These are phyloP conservation scores for Sclerotinia trifoliorum DNA, from an alignment of 2,329 filamentous ascomycete genomes.

Conservation along the genomic window DNA sequence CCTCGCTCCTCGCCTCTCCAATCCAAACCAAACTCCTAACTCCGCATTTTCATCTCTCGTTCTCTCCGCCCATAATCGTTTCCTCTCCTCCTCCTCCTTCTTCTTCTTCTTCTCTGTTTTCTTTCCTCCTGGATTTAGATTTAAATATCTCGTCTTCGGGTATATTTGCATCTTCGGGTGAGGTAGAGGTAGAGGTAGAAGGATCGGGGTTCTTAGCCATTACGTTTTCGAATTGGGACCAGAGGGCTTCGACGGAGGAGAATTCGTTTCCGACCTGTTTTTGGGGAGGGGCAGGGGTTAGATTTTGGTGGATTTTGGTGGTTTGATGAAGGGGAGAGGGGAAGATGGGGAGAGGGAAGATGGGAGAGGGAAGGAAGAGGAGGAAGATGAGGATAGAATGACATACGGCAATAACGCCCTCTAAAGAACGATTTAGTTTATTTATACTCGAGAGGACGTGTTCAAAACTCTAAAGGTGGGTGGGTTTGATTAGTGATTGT, in stretches of 20 bases:
- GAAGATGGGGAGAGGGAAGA: too few relatives aligned
- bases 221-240: constrained; percentile 95
- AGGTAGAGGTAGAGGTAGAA: constrained; percentile 9
- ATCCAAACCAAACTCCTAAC: too few relatives aligned
- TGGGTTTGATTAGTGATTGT: not conserved
- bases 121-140: too few relatives aligned
- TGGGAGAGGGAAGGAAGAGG: too few relatives aligned
- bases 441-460: constrained; percentile 95
- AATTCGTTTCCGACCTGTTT: constrained; percentile 88
- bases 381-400: rapidly evolving
- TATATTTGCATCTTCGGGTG: constrained; percentile 36
- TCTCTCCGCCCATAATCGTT: constrained; percentile 14
- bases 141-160: constrained; percentile 15
- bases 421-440: constrained; percentile 85
- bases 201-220: constrained; percentile 69
- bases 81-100: constrained; percentile 17
- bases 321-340: too few relatives aligned
- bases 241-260: constrained; percentile 91
- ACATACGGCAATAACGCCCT: constrained; percentile 79
- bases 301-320: too few relatives aligned
- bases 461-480: constrained; percentile 64
- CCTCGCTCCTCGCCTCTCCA: not conserved
- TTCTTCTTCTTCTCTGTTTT: not conserved
- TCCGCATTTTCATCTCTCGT: not conserved
- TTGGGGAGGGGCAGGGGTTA: not conserved